A percentile compares a stretch with the other conserved stretches of the same genome.
Evolutionary conservation across 768 basidiomycete genomes (phyloP).

Genomic region (Albatrellus ellisii): DNA sequence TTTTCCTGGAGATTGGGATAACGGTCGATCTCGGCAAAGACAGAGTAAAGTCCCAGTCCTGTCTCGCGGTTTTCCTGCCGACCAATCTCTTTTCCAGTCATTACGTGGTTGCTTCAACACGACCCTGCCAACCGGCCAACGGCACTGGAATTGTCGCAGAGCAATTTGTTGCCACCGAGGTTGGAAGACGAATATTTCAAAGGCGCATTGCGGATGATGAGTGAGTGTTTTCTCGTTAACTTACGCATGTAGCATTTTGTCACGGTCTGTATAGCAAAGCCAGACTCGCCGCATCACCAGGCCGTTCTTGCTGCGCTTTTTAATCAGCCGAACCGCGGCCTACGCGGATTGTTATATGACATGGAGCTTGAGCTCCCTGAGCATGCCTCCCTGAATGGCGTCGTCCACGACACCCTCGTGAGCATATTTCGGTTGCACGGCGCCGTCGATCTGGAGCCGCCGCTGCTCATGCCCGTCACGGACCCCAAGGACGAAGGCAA

Average conservation of each 20-base stretch:
- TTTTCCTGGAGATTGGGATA: constrained; percentile 71
- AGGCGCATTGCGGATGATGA: constrained; percentile 63
- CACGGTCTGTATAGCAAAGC: constrained; percentile 38
- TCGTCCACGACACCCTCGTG: constrained; percentile 64
- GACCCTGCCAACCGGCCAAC: constrained; percentile 67
- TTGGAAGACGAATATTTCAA: constrained; percentile 83
- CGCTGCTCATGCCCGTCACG: constrained; percentile 65
- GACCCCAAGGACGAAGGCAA: constrained; percentile 49
- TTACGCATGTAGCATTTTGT: background rate
- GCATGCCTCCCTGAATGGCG: constrained; percentile 55
- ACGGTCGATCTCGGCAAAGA: constrained; percentile 43
- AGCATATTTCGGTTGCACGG: constrained; percentile 82
- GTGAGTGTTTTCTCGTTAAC: constrained; percentile 36
- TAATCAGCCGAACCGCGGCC: constrained; percentile 50
- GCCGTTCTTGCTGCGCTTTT: constrained; percentile 70
- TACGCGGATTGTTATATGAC: constrained; percentile 66
- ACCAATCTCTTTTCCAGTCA: constrained; percentile 35
- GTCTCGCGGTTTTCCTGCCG: background rate
- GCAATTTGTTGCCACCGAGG: constrained; percentile 57
- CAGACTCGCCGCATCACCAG: constrained; percentile 71
- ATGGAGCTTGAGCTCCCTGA: constrained; percentile 53
- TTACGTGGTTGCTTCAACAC: constrained; percentile 71
- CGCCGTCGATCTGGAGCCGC: constrained; percentile 78
- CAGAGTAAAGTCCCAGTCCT: constrained; percentile 39
- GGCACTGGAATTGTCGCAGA: constrained; percentile 75